These are phyloP conservation scores for Hericium coralloides DNA, from an alignment of 768 basidiomycete species.

Conservation along the genomic window DNA sequence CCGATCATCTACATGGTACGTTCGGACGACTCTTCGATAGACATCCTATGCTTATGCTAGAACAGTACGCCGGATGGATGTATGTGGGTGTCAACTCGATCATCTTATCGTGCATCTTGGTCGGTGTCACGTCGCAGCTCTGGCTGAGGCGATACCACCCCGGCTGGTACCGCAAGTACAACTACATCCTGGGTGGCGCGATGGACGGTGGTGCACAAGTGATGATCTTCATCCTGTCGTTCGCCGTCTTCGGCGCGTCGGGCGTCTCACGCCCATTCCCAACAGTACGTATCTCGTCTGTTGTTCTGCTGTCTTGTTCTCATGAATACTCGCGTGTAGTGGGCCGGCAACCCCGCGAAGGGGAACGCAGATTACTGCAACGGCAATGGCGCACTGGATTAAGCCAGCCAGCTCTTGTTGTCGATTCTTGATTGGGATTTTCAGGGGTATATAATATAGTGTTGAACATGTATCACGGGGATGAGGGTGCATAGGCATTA, in stretches of 20 bases:
- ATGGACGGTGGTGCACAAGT: constrained; percentile 59
- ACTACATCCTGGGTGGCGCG: constrained; percentile 59
- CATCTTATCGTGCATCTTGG: constrained; percentile 36
- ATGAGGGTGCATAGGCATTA: too few relatives aligned
- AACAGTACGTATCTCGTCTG: constrained; percentile 1
- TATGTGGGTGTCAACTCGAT: constrained; percentile 48
- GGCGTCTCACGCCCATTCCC: constrained; percentile 44
- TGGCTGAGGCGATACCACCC: constrained; percentile 13
- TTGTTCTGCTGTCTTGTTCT: neutral
- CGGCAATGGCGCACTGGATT: constrained; percentile 45
- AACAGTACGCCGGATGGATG: constrained; percentile 32
- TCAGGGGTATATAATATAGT: too few relatives aligned
- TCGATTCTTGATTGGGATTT: too few relatives aligned
- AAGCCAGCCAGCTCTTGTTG: neutral
- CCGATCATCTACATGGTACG: constrained; percentile 47
- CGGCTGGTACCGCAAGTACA: constrained; percentile 58
- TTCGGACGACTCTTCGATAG: neutral
- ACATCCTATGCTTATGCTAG: neutral
- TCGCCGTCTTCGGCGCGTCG: constrained; percentile 55
- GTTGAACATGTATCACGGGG: too few relatives aligned
- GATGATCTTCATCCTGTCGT: constrained; percentile 55
- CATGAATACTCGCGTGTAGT: constrained; percentile 15
- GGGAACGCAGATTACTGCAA: constrained; percentile 55
- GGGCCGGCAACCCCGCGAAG: constrained; percentile 44
- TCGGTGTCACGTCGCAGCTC: constrained; percentile 47